Evolutionary conservation across 78 protist species (phyloP), one percentile per base, ranked within the genome.

Genomic region (Dictyostelium purpureum): DNA sequence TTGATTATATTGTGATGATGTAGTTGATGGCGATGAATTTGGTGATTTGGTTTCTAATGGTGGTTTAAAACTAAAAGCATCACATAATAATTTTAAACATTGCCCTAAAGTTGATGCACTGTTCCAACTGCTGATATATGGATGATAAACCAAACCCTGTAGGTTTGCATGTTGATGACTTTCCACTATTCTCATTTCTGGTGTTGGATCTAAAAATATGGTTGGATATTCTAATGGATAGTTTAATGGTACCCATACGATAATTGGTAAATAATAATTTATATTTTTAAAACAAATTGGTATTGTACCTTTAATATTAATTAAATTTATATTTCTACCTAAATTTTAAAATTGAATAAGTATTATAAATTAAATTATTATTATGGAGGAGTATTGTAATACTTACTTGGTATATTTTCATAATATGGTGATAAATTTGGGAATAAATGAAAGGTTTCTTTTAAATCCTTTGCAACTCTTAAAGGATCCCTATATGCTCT

Each of bases 121-220:
- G 5, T 28, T 73, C 92, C 92, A 85, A 70, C 66, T 73, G 12
- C 57, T 45, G 3, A 85, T 19, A 26, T 81, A 81, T 14, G 71
- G 89, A 67, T 81, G 89, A 33, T 42, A 28, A 70, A 66, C 63
- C 7, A 69, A 11, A 21, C 92, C 92, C 16, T 70, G 37, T 21
- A 71, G 71, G 61, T 35, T 45, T 9, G 73, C 92, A 33, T 85
- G 92, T 31, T 63, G 80, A 38, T 85, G 92, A 61, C 54, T 57
- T 26, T 70, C 67, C 1, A 85, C 92, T 16, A 85, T 61, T 19
- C 35, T 51, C 92, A 85, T 85, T 19, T 85, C 92, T 31, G 92
- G 92, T 74, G 92, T 85, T 31, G 92, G 92, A 61, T 85, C 92
- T 21, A 85, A 73, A 4, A 61, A 12, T 6, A 85, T 21, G 0